Conservation (phyloP, 352 stramenopile genomes). For the Phytophthora sp. region DNA sequence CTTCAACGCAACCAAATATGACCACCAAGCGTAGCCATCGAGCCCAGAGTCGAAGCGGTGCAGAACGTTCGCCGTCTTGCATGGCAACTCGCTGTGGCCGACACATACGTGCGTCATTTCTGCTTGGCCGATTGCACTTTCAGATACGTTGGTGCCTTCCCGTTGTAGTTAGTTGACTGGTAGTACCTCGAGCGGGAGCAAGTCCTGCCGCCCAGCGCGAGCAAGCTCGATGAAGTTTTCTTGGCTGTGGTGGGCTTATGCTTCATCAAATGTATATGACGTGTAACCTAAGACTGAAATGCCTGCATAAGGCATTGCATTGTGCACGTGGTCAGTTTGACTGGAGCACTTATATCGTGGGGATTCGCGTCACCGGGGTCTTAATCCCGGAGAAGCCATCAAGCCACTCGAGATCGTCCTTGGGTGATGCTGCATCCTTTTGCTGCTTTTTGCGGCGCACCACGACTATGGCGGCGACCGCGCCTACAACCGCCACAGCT, state of each 20-base stretch:
- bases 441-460: slow-evolving; percentile 62
- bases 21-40: too few species aligned
- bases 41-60: not conserved
- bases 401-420: slow-evolving; percentile 32
- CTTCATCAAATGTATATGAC: not conserved
- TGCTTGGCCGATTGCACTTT: not conserved
- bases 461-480: slow-evolving; percentile 42
- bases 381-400: slow-evolving; percentile 15
- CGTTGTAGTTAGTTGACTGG: not conserved
- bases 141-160: not conserved
- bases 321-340: not conserved
- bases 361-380: slow-evolving; percentile 47
- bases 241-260: too few species aligned
- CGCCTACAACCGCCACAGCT: slow-evolving; percentile 25
- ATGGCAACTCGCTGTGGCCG: too few species aligned
- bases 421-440: slow-evolving; percentile 36
- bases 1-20: too few species aligned
- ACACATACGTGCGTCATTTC: slow-evolving; percentile 12
- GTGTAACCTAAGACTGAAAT: not conserved
- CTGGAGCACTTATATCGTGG: slow-evolving; percentile 35
- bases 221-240: too few species aligned
- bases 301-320: not conserved
- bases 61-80: slow-evolving; percentile 13
- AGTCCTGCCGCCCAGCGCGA: too few species aligned
- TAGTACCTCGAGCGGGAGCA: too few species aligned